These are phyloP conservation scores for Aspergillus pseudoterreus DNA, from an alignment of 2,329 filamentous ascomycete species.

Conservation along the genomic window DNA sequence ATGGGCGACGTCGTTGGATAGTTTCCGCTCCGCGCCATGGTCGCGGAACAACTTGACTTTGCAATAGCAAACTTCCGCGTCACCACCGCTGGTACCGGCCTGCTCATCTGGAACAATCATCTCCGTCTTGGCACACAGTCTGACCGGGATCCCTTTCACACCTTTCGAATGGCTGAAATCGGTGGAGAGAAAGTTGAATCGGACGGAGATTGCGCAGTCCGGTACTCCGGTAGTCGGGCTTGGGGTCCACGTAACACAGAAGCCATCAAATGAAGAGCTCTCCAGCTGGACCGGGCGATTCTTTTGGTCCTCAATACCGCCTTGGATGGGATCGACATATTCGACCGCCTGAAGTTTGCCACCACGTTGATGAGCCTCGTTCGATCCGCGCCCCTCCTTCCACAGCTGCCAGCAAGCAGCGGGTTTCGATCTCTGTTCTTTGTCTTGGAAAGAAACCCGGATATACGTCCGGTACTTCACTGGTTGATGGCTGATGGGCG, in stretches of 20 bases:
- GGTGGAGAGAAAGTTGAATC: conserved; percentile 97
- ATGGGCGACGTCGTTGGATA: conserved; percentile 90
- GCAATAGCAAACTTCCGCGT: conserved; percentile 83
- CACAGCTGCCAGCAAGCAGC: conserved; percentile 83
- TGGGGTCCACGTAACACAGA: conserved; percentile 84
- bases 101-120: conserved; percentile 54
- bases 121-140: conserved; percentile 87
- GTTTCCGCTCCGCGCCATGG: conserved; percentile 89
- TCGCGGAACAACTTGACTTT: conserved; percentile 97
- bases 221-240: conserved; percentile 59
- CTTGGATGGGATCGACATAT: conserved; percentile 68
- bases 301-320: conserved; percentile 54
- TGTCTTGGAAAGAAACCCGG: conserved; percentile 95
- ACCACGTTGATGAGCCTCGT: conserved; percentile 89
- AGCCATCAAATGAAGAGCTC: conserved; percentile 83
- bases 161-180: conserved; percentile 99
- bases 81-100: conserved; percentile 15
- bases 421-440: conserved; percentile 82
- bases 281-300: conserved; percentile 66
- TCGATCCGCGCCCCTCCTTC: conserved; percentile 95
- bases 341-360: conserved; percentile 93
- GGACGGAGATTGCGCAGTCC: conserved; percentile 83
- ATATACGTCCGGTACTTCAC: conserved; percentile 84
- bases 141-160: conserved; percentile 93
- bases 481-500: conserved; percentile 55